phyloP scores from a whole-genome alignment of 768 basidiomycete species.

The Pleurotus tuber-regium region DNA sequence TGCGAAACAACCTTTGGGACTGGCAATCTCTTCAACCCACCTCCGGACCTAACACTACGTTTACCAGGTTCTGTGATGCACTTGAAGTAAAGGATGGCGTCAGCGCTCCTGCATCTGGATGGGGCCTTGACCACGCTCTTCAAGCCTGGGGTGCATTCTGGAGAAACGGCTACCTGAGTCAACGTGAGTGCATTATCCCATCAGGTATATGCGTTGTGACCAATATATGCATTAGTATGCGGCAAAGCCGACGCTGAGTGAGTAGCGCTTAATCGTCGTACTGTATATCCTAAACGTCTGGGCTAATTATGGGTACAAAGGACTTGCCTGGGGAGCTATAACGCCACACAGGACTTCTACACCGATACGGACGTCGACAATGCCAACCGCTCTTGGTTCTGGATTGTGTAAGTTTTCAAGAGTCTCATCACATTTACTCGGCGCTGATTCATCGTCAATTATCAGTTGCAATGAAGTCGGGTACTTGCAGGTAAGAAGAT shows the following conservation, averaged over 20 bases:
- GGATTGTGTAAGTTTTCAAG: conserved; percentile 61
- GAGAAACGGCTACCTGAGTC: conserved; percentile 44
- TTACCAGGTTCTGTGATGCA: conserved; percentile 66
- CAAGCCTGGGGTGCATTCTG: conserved; percentile 60
- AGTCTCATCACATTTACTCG: neutral
- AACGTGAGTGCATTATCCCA: conserved; percentile 33
- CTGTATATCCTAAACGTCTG: neutral
- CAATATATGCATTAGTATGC: conserved; percentile 43
- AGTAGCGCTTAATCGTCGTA: conserved; percentile 19
- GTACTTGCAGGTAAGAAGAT: conserved; percentile 39
- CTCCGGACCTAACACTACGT: conserved; percentile 40
- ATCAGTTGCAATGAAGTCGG: conserved; percentile 72
- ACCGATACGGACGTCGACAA: conserved; percentile 59
- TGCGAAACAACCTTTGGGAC: conserved; percentile 59
- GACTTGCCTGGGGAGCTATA: conserved; percentile 41
- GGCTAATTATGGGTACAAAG: conserved; percentile 21
- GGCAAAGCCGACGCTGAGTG: conserved; percentile 44
- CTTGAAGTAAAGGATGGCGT: conserved; percentile 60
- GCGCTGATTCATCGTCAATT: conserved; percentile 3
- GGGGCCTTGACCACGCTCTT: conserved; percentile 62
- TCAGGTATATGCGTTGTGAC: neutral
- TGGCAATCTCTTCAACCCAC: conserved; percentile 65
- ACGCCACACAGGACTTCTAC: conserved; percentile 40
- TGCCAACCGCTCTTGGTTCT: conserved; percentile 59
- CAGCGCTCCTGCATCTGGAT: conserved; percentile 48